These are phyloP conservation scores for Pseudotulostoma volvatum DNA, from an alignment of 495 filamentous ascomycete genomes.

Conservation along the genomic window DNA sequence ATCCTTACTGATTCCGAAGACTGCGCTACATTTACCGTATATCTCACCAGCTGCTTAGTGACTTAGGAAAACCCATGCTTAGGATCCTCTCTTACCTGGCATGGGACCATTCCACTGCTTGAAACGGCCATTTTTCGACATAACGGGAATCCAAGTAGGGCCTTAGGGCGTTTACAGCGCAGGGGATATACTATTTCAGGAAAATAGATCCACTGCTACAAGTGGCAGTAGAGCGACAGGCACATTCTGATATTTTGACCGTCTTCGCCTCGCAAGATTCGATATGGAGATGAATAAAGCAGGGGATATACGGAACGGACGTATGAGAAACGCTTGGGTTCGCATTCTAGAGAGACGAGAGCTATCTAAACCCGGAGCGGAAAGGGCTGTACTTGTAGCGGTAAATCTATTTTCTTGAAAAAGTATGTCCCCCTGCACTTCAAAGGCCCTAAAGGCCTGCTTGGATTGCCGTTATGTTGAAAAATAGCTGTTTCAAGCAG, in stretches of 20 bases:
- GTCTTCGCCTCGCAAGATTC: neutral
- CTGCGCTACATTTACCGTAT: neutral
- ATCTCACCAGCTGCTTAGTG: neutral
- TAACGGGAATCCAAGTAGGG: neutral
- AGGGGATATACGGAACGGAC: too few species aligned
- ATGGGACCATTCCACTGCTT: neutral
- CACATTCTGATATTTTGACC: neutral
- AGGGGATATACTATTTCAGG: neutral
- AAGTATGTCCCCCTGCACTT: neutral
- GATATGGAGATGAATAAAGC: neutral
- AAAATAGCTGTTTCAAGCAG: neutral
- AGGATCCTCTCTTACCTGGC: neutral
- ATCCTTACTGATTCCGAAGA: neutral
- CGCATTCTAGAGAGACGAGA: neutral
- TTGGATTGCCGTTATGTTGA: neutral
- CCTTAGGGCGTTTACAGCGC: neutral
- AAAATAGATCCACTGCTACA: neutral
- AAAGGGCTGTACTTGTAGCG: neutral
- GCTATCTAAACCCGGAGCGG: neutral
- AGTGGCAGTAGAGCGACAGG: neutral
- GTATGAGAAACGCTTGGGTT: too few species aligned
- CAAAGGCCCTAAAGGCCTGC: neutral
- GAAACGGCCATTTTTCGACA: neutral
- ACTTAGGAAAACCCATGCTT: neutral
- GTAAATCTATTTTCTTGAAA: neutral